These are phyloP conservation scores for Fusarium scirpi DNA, from an alignment of 2,329 filamentous ascomycete species.

Conservation along the genomic window DNA sequence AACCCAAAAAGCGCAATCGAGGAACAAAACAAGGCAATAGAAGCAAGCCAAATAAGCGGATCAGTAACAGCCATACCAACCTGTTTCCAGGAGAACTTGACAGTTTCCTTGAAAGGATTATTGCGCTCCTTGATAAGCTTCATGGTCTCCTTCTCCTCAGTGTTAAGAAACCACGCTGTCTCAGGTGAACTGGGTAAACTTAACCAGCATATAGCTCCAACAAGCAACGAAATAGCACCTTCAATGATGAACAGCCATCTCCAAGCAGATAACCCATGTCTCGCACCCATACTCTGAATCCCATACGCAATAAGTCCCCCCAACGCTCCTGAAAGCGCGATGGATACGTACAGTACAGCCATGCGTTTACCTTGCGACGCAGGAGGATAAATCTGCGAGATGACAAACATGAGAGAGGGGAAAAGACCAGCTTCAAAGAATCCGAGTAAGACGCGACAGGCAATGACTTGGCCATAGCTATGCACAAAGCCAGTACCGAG, in stretches of 20 bases:
- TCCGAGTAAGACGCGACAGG: conserved; percentile 49
- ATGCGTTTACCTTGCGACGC: conserved; percentile 48
- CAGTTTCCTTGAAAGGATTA: neutral
- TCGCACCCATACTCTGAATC: conserved; percentile 57
- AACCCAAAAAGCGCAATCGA: conserved; percentile 51
- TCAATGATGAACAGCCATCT: conserved; percentile 64
- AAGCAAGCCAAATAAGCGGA: conserved; percentile 51
- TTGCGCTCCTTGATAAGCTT: conserved; percentile 34
- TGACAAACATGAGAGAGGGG: conserved; percentile 45
- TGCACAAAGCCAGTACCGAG: conserved; percentile 50
- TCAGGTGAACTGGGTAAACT: conserved; percentile 60
- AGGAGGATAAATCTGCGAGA: conserved; percentile 8
- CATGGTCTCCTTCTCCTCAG: conserved; percentile 54
- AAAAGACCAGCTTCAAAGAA: conserved; percentile 53
- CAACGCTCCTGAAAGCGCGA: conserved; percentile 48
- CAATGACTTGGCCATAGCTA: conserved; percentile 46
- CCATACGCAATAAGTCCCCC: conserved; percentile 49
- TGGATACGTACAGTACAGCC: conserved; percentile 49
- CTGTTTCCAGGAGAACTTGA: conserved; percentile 42
- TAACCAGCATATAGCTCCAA: conserved; percentile 51
- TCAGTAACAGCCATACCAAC: conserved; percentile 41
- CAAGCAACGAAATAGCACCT: conserved; percentile 51
- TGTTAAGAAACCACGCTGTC: conserved; percentile 58
- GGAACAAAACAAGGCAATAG: conserved; percentile 13
- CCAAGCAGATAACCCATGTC: conserved; percentile 61